These are phyloP conservation scores for Flaveria trinervia DNA, from an alignment of 129 eudicot genomes.

Conservation along the genomic window DNA sequence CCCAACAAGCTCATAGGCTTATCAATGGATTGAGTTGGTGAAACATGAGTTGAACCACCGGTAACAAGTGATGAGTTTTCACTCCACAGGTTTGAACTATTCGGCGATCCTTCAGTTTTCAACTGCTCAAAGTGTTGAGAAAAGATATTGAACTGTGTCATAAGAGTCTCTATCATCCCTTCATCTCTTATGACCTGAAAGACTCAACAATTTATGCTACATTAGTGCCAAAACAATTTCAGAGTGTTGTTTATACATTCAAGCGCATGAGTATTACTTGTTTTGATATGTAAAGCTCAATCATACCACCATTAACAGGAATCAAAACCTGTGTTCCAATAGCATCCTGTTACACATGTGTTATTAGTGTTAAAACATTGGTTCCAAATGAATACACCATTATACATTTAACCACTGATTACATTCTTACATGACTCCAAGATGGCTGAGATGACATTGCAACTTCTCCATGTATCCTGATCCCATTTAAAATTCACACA, in stretches of 20 bases:
- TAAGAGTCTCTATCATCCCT: constrained; percentile 47
- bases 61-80: constrained; percentile 35
- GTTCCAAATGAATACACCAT: background rate
- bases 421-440: constrained; percentile 50
- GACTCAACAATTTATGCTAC: background rate
- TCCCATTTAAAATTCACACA: constrained; percentile 8
- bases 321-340: constrained; percentile 71
- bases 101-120: constrained; percentile 56
- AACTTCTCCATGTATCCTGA: constrained; percentile 85
- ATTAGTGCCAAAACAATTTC: background rate
- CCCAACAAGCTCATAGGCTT: constrained; percentile 13
- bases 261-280: constrained; percentile 43
- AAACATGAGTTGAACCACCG: constrained; percentile 35
- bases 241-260: background rate
- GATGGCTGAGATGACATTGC: constrained; percentile 59
- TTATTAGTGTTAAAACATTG: background rate
- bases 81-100: constrained; percentile 49
- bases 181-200: constrained; percentile 68
- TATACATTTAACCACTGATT: background rate
- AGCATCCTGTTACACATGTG: constrained; percentile 43
- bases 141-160: constrained; percentile 38
- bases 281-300: constrained; percentile 69
- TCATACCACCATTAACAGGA: constrained; percentile 66
- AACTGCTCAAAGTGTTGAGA: constrained; percentile 15
- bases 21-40: constrained; percentile 47